Evolutionary conservation across 169 alveolate species (phyloP), one percentile per base, ranked within the genome.

Genomic region (Theileria sp.): DNA sequence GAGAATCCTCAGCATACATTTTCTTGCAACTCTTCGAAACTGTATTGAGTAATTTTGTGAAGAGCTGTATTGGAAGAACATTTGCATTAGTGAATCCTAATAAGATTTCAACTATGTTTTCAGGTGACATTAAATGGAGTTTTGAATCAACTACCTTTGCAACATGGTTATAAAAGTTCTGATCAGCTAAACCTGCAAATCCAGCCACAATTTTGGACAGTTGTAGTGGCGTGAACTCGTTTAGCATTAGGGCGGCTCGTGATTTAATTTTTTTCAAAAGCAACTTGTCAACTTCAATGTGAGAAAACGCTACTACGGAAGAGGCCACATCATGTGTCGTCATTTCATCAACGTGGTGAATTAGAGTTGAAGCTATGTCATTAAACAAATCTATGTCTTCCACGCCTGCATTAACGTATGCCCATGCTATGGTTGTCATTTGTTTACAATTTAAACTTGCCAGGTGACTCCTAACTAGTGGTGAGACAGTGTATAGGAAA

Each of bases 361-460:
- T 44, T 30, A 85, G 58, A 1, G 83, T 77, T n/a, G 58, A 1
- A 21, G 81, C 83, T 8, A 85, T 65, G 30, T 85, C 91, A 50
- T 85, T 79, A 44, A 85, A 85, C 13, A 85, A 61, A 19, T 85
- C 91, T 0, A 44, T 28, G 61, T 85, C 91, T 26, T 79, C 86
- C 6, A 85, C 75, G 5, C 75, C 87, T 0, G 91, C 87, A 62
- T 85, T 85, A 17, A 75, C 77, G 71, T 30, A 85, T 13, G 91
- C 77, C 91, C 91, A 85, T n/a, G 87, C 83, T n/a, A 85, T 73
- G 8, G 85, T 85, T 58, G 91, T 36, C 30, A 85, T 79, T 54
- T 85, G 87, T 7, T 75, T 68, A 30, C 91, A 78, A n/a, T 49
- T 79, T 60, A 85, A 51, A 66, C 79, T 77, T 23, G 70, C 3